Percentiles rank a stretch among this genome's conserved stretches.
Conservation (phyloP, 2,329 filamentous ascomycete genomes). For the Zopfia rhizophila region DNA sequence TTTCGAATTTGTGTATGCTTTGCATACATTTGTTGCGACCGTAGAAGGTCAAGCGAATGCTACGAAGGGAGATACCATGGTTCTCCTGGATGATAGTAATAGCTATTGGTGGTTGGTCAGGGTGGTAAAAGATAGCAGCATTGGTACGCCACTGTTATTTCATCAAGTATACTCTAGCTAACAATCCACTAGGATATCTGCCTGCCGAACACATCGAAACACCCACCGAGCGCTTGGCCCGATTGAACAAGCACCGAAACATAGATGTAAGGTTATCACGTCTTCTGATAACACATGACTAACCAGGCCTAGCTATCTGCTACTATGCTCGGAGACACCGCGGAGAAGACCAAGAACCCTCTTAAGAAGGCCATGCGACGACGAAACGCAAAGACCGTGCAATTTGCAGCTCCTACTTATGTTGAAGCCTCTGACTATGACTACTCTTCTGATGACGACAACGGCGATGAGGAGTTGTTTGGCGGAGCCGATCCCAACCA, state of each 20-base stretch:
- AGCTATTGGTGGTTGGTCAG: slow-evolving; percentile 99
- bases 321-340: slow-evolving; percentile 76
- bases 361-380: slow-evolving; percentile 85
- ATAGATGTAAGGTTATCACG: slow-evolving; percentile 77
- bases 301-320: slow-evolving; percentile 66
- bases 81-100: slow-evolving; percentile 96
- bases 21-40: slow-evolving; percentile 97
- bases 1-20: slow-evolving; percentile 98
- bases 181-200: slow-evolving; percentile 76
- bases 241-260: slow-evolving; percentile 97
- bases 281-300: slow-evolving; percentile 2
- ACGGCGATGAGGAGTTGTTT: slow-evolving; percentile 56
- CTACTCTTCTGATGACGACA: slow-evolving; percentile 83
- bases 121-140: slow-evolving; percentile 97
- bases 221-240: slow-evolving; percentile 90
- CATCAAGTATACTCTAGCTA: slow-evolving; percentile 1
- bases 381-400: slow-evolving; percentile 85
- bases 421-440: slow-evolving; percentile 89
- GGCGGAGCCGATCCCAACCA: slow-evolving; percentile 48
- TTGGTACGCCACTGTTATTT: too few species aligned
- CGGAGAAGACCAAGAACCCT: slow-evolving; percentile 83
- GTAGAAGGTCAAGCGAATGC: slow-evolving; percentile 99
- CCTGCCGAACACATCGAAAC: slow-evolving; percentile 99
- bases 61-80: slow-evolving; percentile 98
- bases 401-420: slow-evolving; percentile 86